Evolutionary conservation across 306 rosid genomes (phyloP).

Genomic region (Benincasa hispida): DNA sequence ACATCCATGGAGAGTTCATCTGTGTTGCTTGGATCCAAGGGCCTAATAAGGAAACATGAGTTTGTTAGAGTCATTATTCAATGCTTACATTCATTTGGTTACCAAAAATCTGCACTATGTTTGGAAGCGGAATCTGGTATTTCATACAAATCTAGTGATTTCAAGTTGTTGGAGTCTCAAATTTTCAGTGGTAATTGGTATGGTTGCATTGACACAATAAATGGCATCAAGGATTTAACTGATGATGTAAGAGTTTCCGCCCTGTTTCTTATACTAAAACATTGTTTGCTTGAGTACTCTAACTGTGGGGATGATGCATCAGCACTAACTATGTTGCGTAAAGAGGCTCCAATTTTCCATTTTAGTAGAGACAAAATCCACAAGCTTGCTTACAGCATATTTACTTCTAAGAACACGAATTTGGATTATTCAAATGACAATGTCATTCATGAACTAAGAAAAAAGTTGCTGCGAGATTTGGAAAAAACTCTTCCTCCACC

Average conservation of each 20-base stretch:
- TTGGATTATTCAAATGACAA: slow-evolving; percentile 22
- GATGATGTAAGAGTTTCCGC: slow-evolving; percentile 56
- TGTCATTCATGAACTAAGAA: slow-evolving; percentile 28
- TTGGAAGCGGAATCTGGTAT: slow-evolving; percentile 74
- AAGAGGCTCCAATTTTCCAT: slow-evolving; percentile 30
- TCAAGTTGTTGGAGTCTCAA: slow-evolving; percentile 47
- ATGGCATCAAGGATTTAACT: slow-evolving; percentile 26
- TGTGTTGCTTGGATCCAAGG: slow-evolving; percentile 43
- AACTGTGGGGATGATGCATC: slow-evolving; percentile 39
- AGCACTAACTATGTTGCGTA: slow-evolving; percentile 61
- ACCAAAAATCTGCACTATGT: slow-evolving; percentile 43
- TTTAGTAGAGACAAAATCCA: slow-evolving; percentile 44
- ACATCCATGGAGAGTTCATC: slow-evolving; percentile 33
- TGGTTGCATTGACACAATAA: slow-evolving; percentile 33
- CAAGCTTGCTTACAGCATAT: slow-evolving; percentile 36
- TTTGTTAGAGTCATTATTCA: slow-evolving; percentile 64
- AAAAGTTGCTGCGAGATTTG: slow-evolving; percentile 40
- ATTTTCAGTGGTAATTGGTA: slow-evolving; percentile 52
- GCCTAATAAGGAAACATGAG: slow-evolving; percentile 49
- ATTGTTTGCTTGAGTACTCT: slow-evolving; percentile 47
- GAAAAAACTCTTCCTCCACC: slow-evolving; percentile 64
- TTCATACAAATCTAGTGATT: slow-evolving; percentile 35
- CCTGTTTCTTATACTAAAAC: slow-evolving; percentile 51
- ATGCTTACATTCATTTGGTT: slow-evolving; percentile 55
- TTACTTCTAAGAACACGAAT: slow-evolving; percentile 30